A percentile compares a stretch with the other conserved stretches of the same genome.
phyloP scores from a whole-genome alignment of 2,329 filamentous ascomycete species.

The Chalaropsis thielavioides region DNA sequence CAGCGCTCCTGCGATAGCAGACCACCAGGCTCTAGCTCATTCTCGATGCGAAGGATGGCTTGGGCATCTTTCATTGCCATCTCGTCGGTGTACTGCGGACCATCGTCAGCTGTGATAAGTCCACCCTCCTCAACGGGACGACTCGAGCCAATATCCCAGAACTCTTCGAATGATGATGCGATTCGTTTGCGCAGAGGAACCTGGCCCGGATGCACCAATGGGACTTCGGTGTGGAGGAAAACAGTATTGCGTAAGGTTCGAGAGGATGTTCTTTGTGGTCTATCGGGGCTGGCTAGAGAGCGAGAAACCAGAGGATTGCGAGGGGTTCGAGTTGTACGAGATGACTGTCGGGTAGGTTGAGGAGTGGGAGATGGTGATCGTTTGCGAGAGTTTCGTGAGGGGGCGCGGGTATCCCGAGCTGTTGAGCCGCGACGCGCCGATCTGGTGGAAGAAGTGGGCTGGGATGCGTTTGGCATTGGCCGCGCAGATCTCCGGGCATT shows the following conservation, averaged over 20 bases:
- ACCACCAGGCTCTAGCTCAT: slow-evolving; percentile 61
- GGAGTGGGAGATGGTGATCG: slow-evolving; percentile 23
- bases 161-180: slow-evolving; percentile 43
- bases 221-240: slow-evolving; percentile 27
- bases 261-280: slow-evolving; percentile 21
- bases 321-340: slow-evolving; percentile 25
- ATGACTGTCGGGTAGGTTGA: slow-evolving; percentile 27
- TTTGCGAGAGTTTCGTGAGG: slow-evolving; percentile 17
- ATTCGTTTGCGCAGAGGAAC: slow-evolving; percentile 39
- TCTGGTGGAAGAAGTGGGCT: background rate
- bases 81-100: slow-evolving; percentile 42
- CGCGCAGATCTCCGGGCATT: background rate
- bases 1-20: slow-evolving; percentile 56
- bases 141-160: slow-evolving; percentile 35
- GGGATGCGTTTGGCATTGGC: background rate
- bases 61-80: slow-evolving; percentile 53
- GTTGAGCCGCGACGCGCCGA: slow-evolving; percentile 1
- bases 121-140: slow-evolving; percentile 46
- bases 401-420: slow-evolving; percentile 4
- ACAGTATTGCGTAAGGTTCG: slow-evolving; percentile 22
- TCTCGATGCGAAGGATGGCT: slow-evolving; percentile 53
- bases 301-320: background rate
- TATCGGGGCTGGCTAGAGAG: background rate
- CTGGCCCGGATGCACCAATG: slow-evolving; percentile 45
- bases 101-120: slow-evolving; percentile 40